Conservation (phyloP, 2,329 filamentous ascomycete species). For the Scedosporium apiospermum region DNA sequence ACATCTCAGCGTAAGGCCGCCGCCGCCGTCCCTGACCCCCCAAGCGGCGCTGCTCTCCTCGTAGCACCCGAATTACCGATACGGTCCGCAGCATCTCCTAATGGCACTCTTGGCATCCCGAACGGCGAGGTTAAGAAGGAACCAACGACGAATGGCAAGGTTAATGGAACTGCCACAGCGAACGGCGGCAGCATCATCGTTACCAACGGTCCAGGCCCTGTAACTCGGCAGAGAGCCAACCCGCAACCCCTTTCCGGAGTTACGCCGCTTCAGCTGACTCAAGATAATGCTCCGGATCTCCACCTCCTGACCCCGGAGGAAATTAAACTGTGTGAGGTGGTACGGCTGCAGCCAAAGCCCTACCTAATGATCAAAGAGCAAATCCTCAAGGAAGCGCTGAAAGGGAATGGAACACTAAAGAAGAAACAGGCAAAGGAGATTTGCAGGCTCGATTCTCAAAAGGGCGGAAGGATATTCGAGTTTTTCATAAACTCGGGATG, state of each 20-base stretch:
- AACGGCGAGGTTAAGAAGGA: conserved; percentile 18
- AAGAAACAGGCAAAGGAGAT: conserved; percentile 90
- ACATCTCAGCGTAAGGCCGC: conserved; percentile 61
- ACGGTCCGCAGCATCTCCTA: conserved; percentile 30
- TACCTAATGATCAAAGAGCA: conserved; percentile 93
- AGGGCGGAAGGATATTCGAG: conserved; percentile 80
- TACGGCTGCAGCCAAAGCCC: conserved; percentile 84
- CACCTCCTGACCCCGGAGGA: conserved; percentile 83
- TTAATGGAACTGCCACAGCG: conserved; percentile 35
- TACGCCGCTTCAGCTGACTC: conserved; percentile 56
- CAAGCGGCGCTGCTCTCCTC: conserved; percentile 64
- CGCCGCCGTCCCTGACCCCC: conserved; percentile 56
- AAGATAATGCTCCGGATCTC: conserved; percentile 70
- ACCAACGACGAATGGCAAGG: background rate
- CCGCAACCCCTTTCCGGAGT: conserved; percentile 51
- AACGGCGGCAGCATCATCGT: conserved; percentile 45
- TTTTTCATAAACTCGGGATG: conserved; percentile 91
- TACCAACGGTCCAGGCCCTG: conserved; percentile 20
- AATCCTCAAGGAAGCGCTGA: conserved; percentile 82
- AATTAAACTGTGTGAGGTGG: conserved; percentile 71
- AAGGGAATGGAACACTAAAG: conserved; percentile 78
- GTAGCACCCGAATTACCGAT: conserved; percentile 71
- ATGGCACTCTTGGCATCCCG: conserved; percentile 15
- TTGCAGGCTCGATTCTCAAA: conserved; percentile 72
- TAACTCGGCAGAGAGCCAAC: conserved; percentile 33